Percentiles rank a stretch among this genome's conserved stretches.
These are phyloP conservation scores for Corymbia citriodora DNA, from an alignment of 441 rosid species.

Conservation along the genomic window DNA sequence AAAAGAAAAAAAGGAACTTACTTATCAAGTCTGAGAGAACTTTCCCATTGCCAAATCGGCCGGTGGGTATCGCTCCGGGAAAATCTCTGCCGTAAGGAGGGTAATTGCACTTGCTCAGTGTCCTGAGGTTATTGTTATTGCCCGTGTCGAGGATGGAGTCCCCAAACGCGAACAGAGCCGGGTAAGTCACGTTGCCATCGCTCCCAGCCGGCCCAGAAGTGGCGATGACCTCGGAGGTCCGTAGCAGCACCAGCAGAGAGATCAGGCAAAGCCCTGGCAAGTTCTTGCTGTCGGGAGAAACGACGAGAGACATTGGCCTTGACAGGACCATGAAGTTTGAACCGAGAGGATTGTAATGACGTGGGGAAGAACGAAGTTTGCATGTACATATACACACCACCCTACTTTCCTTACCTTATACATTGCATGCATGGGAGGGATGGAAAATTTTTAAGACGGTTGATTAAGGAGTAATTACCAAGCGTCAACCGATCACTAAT, in stretches of 20 bases:
- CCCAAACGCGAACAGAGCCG: conserved; percentile 19
- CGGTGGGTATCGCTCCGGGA: conserved; percentile 9
- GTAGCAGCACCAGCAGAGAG: background rate
- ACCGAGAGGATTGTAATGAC: background rate
- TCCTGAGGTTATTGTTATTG: conserved; percentile 13
- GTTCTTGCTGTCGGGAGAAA: background rate
- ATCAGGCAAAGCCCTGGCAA: background rate
- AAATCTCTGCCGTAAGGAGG: conserved; percentile 27
- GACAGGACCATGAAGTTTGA: background rate
- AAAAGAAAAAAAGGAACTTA: background rate
- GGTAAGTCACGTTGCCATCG: background rate
- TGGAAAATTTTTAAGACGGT: background rate
- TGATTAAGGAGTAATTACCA: background rate
- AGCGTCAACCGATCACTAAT: background rate
- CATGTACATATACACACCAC: background rate
- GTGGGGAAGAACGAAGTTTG: background rate
- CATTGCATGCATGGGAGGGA: background rate
- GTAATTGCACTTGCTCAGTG: conserved; percentile 10
- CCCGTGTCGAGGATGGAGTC: conserved; percentile 31
- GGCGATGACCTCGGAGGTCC: background rate
- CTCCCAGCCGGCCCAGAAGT: background rate
- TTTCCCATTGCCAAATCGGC: conserved; percentile 21
- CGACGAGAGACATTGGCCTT: background rate
- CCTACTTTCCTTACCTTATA: background rate
- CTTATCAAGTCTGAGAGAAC: conserved; percentile 23